Evolutionary conservation across 2,329 filamentous ascomycete species (phyloP).

Genomic region (Clathrospora elynae): DNA sequence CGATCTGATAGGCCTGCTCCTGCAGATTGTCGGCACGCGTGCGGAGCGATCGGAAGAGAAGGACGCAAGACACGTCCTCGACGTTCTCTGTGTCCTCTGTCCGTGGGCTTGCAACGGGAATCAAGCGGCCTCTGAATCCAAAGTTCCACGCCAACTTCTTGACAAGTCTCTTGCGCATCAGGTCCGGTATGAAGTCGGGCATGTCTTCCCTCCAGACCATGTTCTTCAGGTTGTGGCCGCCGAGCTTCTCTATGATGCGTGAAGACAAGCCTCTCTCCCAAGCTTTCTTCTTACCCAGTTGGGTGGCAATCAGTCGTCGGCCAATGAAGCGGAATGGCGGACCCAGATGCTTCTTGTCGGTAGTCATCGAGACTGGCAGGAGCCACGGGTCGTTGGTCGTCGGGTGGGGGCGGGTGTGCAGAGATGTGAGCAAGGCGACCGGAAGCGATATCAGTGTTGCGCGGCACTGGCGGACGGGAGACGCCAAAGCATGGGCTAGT

Average conservation of each 20-base stretch:
- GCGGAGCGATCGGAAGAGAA: conserved; percentile 33
- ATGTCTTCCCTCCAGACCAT: conserved; percentile 57
- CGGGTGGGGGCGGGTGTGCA: conserved; percentile 63
- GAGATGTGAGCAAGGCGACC: conserved; percentile 66
- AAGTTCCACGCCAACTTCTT: conserved; percentile 47
- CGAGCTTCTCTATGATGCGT: conserved; percentile 46
- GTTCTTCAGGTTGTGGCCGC: conserved; percentile 34
- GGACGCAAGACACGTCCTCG: conserved; percentile 38
- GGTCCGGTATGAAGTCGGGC: conserved; percentile 48
- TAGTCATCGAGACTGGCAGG: conserved; percentile 54
- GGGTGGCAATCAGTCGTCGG: conserved; percentile 18
- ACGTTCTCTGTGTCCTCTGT: conserved; percentile 29
- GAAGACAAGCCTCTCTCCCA: conserved; percentile 30
- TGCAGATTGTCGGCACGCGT: conserved; percentile 34
- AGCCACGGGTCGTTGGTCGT: conserved; percentile 60
- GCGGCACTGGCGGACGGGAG: conserved; percentile 63
- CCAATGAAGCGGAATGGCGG: conserved; percentile 31
- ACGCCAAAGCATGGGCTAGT: conserved; percentile 66
- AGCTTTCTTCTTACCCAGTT: conserved; percentile 27
- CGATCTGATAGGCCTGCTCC: conserved; percentile 17
- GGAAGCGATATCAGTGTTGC: conserved; percentile 60
- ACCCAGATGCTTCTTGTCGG: conserved; percentile 28
- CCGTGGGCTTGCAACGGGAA: conserved; percentile 27
- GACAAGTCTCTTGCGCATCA: conserved; percentile 46
- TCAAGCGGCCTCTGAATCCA: conserved; percentile 29